Percentiles rank a stretch among this genome's conserved stretches.
Evolutionary conservation across 2,329 filamentous ascomycete species (phyloP).

Genomic region (Dothideomycetidae sp.): DNA sequence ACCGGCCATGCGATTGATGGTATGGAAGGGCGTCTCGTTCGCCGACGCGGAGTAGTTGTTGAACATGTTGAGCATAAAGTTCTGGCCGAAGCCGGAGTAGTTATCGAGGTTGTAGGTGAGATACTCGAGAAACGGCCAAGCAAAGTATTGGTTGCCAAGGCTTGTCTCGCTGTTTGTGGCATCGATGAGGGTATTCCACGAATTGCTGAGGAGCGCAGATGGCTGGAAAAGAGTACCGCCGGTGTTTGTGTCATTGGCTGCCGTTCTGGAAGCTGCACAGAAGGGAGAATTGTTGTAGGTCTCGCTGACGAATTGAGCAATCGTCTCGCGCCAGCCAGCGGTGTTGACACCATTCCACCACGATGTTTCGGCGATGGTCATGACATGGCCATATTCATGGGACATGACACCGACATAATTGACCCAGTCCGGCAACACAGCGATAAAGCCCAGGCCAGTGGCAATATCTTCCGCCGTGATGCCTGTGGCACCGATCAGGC

Average conservation of each 20-base stretch:
- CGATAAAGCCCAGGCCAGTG: constrained; percentile 30
- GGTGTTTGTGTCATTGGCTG: constrained; percentile 21
- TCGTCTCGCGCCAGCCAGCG: constrained; percentile 39
- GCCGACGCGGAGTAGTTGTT: constrained; percentile 30
- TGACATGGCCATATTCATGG: constrained; percentile 37
- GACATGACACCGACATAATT: constrained; percentile 29
- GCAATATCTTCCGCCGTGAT: constrained; percentile 29
- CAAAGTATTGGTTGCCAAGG: constrained; percentile 38
- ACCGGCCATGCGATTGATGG: constrained; percentile 26
- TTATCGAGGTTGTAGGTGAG: constrained; percentile 36
- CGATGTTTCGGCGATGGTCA: constrained; percentile 30
- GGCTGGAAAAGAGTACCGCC: constrained; percentile 30
- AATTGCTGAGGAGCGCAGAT: constrained; percentile 33
- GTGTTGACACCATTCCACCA: constrained; percentile 31
- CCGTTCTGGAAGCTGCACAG: constrained; percentile 28
- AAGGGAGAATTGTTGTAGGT: constrained; percentile 33
- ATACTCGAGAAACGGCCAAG: constrained; percentile 38
- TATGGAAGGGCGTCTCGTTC: constrained; percentile 38
- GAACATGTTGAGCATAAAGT: constrained; percentile 20
- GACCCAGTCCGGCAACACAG: constrained; percentile 30
- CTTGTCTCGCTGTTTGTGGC: constrained; percentile 13
- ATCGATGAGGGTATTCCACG: constrained; percentile 36
- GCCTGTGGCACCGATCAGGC: constrained; percentile 22
- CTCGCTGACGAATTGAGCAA: constrained; percentile 38
- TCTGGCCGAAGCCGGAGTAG: constrained; percentile 19